Conservation (phyloP, 2,329 filamentous ascomycete species). For the Metarhizium album region DNA sequence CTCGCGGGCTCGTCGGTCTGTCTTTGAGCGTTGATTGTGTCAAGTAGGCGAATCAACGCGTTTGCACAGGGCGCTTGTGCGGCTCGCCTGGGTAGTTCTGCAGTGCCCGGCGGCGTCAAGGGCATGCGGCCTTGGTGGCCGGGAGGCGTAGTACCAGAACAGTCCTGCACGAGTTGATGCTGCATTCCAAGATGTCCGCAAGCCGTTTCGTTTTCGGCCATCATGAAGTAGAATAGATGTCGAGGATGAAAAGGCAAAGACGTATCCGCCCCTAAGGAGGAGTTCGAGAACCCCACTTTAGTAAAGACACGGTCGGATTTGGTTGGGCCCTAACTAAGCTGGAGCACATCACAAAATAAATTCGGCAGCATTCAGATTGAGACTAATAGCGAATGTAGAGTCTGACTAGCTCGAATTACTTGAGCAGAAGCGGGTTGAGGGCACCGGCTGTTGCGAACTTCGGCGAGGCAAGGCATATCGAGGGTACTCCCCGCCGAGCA, state of each 20-base stretch:
- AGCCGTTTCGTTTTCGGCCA: not conserved
- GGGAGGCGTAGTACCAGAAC: not conserved
- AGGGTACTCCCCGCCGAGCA: no score
- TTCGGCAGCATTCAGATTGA: no score
- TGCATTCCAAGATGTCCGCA: not conserved
- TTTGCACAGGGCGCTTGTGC: not conserved
- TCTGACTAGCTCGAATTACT: no score
- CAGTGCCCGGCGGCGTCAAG: not conserved
- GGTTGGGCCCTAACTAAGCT: no score
- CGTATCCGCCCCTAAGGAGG: not conserved
- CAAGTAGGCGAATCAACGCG: not conserved
- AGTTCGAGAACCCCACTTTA: no score
- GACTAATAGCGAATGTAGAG: no score
- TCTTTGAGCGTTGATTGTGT: not conserved
- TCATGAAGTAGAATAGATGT: not conserved
- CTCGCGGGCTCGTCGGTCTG: not conserved
- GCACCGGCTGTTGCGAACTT: no score
- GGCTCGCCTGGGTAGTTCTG: not conserved
- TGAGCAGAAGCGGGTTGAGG: no score
- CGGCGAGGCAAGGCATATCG: not conserved
- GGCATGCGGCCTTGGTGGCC: not conserved
- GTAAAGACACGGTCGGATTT: no score
- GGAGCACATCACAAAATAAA: no score
- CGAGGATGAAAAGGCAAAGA: not conserved
- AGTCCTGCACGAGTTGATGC: not conserved